Conservation (phyloP, 164 flowering plant species). For the Warburgia ugandensis region DNA sequence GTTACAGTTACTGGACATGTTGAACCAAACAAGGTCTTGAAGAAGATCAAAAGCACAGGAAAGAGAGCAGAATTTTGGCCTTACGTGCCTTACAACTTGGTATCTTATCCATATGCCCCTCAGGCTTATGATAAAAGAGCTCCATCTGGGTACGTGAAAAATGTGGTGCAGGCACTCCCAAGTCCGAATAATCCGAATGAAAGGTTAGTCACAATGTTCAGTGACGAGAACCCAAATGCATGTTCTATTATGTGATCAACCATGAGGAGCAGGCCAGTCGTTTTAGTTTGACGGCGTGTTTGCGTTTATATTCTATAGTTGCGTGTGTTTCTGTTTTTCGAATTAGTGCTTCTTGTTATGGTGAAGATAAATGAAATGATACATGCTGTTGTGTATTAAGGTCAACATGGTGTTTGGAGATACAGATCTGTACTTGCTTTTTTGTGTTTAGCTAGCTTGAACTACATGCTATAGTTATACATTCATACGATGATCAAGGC, state of each 20-base stretch:
- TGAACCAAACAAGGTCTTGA: conserved; percentile 62
- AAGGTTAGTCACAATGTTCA: conserved; percentile 34
- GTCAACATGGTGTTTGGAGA: no score
- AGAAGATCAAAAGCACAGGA: conserved; percentile 56
- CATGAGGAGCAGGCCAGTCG: no score
- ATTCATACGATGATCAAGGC: no score
- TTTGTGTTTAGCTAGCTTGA: no score
- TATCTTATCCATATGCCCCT: conserved; percentile 41
- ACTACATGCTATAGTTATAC: no score
- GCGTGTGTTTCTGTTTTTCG: no score
- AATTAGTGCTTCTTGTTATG: no score
- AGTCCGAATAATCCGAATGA: conserved; percentile 33
- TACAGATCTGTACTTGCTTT: no score
- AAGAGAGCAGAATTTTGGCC: conserved; percentile 82
- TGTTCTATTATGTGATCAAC: conserved; percentile 77
- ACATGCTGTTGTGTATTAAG: no score
- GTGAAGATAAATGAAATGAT: no score
- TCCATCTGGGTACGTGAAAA: conserved; percentile 53
- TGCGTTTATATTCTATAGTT: no score
- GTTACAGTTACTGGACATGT: conserved; percentile 59
- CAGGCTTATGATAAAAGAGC: conserved; percentile 71
- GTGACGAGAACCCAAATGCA: conserved; percentile 70
- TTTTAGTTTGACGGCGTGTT: no score
- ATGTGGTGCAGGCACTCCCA: conserved; percentile 41
- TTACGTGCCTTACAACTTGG: conserved; percentile 57